Evolutionary conservation across 805 yeast genomes (phyloP).

Genomic region (Starmera caribaea): DNA sequence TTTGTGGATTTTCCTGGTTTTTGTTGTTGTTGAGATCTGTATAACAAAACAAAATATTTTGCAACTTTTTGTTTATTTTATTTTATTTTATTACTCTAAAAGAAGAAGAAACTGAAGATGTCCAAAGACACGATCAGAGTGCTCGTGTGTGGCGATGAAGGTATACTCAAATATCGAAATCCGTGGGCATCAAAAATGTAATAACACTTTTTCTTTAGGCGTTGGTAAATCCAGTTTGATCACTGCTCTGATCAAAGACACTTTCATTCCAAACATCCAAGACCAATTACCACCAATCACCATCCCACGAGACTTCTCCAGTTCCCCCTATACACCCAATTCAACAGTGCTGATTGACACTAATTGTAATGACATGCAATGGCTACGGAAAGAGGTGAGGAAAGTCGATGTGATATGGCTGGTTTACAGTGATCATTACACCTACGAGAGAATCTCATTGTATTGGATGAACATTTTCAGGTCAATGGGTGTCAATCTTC

Average conservation of each 20-base stretch:
- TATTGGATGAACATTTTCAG: constrained; percentile 95
- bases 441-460: constrained; percentile 83
- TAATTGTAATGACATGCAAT: constrained; percentile 48
- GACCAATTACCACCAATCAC: constrained; percentile 76
- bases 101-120: constrained; percentile 13
- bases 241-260: constrained; percentile 73
- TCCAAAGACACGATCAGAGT: constrained; percentile 54
- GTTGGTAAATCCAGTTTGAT: constrained; percentile 80
- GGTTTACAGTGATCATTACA: constrained; percentile 89
- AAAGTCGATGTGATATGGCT: constrained; percentile 88
- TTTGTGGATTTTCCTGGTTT: no score
- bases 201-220: constrained; percentile 15
- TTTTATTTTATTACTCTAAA: no score
- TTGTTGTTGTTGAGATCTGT: no score
- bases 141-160: constrained; percentile 91
- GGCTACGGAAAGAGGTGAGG: constrained; percentile 64
- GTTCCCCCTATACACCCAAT: constrained; percentile 48
- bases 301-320: constrained; percentile 63
- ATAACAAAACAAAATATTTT: no score
- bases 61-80: no score
- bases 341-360: constrained; percentile 78
- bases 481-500: constrained; percentile 87
- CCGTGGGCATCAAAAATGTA: no score
- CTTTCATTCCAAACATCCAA: constrained; percentile 67
- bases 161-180: no score